Evolutionary conservation across 495 filamentous ascomycete genomes (phyloP).

Genomic region (Tetracladium setigerum): DNA sequence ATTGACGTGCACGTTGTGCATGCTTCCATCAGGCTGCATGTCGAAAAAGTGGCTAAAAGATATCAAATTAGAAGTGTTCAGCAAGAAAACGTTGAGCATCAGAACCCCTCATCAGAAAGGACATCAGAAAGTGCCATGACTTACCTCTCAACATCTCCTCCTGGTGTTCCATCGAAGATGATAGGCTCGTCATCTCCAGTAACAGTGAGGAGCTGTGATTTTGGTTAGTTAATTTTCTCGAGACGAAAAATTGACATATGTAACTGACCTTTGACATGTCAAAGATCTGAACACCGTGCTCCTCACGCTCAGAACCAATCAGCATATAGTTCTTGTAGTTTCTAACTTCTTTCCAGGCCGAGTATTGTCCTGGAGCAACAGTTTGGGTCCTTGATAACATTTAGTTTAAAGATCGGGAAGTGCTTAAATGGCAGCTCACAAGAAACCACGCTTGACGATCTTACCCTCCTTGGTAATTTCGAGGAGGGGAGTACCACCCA

Average conservation of each 20-base stretch:
- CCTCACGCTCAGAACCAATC: constrained; percentile 4
- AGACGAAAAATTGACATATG: background rate
- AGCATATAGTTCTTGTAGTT: constrained; percentile 13
- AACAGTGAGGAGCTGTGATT: constrained; percentile 2
- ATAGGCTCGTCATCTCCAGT: constrained; percentile 1
- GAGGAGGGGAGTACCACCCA: constrained; percentile 48
- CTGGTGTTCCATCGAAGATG: background rate
- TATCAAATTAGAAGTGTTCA: constrained; percentile 24
- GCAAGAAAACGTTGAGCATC: background rate
- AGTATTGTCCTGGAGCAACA: constrained; percentile 2
- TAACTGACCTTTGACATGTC: constrained; percentile 9
- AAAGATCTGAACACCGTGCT: constrained; percentile 11
- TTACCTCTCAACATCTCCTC: too few species aligned
- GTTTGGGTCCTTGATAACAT: background rate
- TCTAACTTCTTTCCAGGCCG: constrained; percentile 8
- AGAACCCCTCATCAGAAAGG: background rate
- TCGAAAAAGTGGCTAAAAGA: constrained; percentile 31
- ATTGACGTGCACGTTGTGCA: constrained; percentile 46
- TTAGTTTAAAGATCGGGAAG: background rate
- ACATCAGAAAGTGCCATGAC: too few species aligned
- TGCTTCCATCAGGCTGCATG: constrained; percentile 39
- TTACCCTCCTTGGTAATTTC: constrained; percentile 42
- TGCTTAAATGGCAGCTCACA: constrained; percentile 32
- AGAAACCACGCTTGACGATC: constrained; percentile 36
- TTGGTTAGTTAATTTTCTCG: background rate